Conservation (phyloP, 345 rosid species). For the Ailanthus altissimus region DNA sequence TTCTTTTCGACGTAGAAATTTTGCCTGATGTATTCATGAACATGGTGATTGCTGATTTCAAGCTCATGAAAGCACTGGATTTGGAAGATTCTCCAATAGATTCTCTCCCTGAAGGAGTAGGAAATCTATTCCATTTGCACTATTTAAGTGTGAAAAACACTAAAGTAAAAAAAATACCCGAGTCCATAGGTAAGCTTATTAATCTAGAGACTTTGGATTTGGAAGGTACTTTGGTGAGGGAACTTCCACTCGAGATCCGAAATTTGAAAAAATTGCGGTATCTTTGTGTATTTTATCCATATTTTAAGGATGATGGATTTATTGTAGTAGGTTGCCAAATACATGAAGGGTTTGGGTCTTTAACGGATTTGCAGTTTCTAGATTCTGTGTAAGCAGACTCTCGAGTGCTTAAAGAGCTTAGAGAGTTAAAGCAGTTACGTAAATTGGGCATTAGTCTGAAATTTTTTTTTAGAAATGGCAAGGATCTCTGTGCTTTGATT, state of each 20-base stretch:
- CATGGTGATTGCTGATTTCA: not conserved
- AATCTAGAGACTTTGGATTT: slow-evolving; percentile 8
- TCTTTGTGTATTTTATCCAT: not conserved
- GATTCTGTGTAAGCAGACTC: not conserved
- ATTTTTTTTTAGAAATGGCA: not conserved
- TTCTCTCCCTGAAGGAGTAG: slow-evolving; percentile 5
- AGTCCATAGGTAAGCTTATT: slow-evolving; percentile 7
- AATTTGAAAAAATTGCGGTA: not conserved
- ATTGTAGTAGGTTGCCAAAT: not conserved
- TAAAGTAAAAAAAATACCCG: not conserved
- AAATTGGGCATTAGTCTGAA: slow-evolving; percentile 10
- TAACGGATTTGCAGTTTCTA: not conserved
- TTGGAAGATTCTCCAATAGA: not conserved
- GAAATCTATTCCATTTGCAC: not conserved
- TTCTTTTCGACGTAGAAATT: not conserved
- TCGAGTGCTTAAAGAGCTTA: not conserved
- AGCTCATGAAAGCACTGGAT: slow-evolving; percentile 2
- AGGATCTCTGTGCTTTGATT: slow-evolving; percentile 4
- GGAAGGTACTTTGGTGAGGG: not conserved
- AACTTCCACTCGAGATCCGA: not conserved
- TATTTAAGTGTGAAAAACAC: slow-evolving; percentile 10
- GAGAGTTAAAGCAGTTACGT: not conserved
- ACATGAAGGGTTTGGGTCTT: not conserved
- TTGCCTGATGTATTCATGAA: not conserved
- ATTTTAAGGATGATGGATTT: too few species aligned